These are phyloP conservation scores for Cladosporium cucumerinum DNA, from an alignment of 2,329 filamentous ascomycete genomes.

Conservation along the genomic window DNA sequence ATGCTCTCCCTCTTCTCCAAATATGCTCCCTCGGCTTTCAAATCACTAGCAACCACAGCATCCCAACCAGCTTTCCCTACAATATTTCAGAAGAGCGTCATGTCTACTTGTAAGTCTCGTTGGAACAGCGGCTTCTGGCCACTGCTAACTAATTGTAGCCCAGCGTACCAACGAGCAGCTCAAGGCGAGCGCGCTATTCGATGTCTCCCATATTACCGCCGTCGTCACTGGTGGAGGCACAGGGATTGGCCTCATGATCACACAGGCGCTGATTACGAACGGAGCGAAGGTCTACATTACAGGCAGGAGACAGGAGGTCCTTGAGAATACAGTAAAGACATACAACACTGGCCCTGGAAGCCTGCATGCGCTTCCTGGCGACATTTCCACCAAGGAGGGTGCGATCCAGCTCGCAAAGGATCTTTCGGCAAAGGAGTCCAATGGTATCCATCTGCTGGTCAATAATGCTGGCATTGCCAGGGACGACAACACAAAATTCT, in stretches of 20 bases:
- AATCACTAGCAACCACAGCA: conserved; percentile 17
- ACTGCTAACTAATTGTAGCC: not conserved
- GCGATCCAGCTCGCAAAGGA: conserved; percentile 41
- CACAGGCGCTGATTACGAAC: conserved; percentile 36
- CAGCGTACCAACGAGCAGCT: conserved; percentile 36
- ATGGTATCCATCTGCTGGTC: conserved; percentile 54
- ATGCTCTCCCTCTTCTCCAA: conserved; percentile 24
- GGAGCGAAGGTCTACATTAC: conserved; percentile 48
- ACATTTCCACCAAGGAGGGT: conserved; percentile 52
- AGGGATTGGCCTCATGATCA: conserved; percentile 41
- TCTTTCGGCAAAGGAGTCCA: conserved; percentile 45
- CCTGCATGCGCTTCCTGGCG: conserved; percentile 39
- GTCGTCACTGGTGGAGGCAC: conserved; percentile 47
- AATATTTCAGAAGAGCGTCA: conserved; percentile 22
- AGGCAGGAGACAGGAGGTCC: conserved; percentile 44
- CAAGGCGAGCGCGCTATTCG: conserved; percentile 43
- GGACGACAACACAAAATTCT: conserved; percentile 52
- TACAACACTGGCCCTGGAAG: conserved; percentile 46
- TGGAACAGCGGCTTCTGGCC: not conserved
- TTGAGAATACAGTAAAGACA: conserved; percentile 44
- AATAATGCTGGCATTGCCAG: conserved; percentile 54
- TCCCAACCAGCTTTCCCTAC: conserved; percentile 20
- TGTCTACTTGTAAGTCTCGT: conserved; percentile 19
- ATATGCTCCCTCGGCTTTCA: conserved; percentile 13
- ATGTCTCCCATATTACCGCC: conserved; percentile 45